Evolutionary conservation across 768 basidiomycete species (phyloP), one percentile per base, ranked within the genome.

Genomic region (Grammothele lineata): DNA sequence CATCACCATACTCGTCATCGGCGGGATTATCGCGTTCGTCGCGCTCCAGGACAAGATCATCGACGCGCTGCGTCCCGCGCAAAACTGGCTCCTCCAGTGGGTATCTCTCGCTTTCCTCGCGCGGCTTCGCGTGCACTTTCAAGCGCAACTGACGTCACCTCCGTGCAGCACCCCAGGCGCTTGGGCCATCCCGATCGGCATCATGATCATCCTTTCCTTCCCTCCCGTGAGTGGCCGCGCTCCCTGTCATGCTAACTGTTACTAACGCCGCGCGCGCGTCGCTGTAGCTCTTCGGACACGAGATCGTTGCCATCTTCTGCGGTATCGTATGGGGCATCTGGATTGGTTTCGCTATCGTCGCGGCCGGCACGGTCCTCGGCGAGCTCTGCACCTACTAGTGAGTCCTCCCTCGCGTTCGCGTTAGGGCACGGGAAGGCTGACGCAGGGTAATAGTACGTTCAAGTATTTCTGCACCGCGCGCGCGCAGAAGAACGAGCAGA

Each of bases 321-420:
- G 92, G 93, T 11, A 63, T 93, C 32, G 87, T 95, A 3, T 95
- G 90, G 89, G 91, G 89, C 2, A 67, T 92, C 1, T 84, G 92
- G 76, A 60, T 76, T 22, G 92, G 92, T 1, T 94, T 94, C 56
- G 92, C 66, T 0, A 94, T 96, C 60, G 87, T 88, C 9, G 77
- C 77, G 2, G 86, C 81, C 5, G 87, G 89, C 0, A 92, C 90
- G 0, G 80, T 91, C 53, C 37, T 92, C 0, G 92, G 89, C 34
- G 91, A 93, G 71, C 68, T 91, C 14, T 90, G 86, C 37, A 91
- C 89, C 62, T 92, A 85, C 53, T 85, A 85, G 86, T 89, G 56
- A 57, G 85, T 35, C 3, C 9, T 12, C 5, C 25, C 36, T 18
- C 18, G 10, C 6, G 10, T 18, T 21, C n/a, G n/a, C n/a, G n/a